phyloP scores from a whole-genome alignment of 768 basidiomycete genomes.

The Trametes coccinea region DNA sequence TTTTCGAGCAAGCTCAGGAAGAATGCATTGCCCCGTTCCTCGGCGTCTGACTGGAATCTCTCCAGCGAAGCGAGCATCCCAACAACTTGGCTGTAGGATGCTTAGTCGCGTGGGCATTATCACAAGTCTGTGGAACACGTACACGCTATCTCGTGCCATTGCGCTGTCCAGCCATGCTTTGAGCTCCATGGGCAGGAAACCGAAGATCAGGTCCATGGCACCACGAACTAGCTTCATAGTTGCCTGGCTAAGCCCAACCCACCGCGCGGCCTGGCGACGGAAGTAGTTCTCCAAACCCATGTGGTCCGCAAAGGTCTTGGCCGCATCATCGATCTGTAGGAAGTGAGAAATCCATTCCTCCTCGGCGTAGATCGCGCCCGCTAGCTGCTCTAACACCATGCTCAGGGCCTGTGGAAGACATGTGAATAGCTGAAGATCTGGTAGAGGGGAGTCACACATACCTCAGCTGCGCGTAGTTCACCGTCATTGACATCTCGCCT shows the following conservation, averaged over 20 bases:
- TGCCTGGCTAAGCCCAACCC: conserved; percentile 61
- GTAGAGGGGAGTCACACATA: conserved; percentile 30
- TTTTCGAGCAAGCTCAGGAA: conserved; percentile 72
- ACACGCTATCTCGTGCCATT: conserved; percentile 77
- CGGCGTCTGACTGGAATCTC: conserved; percentile 71
- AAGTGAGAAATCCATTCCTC: conserved; percentile 90
- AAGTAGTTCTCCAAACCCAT: conserved; percentile 94
- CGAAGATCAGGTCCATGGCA: conserved; percentile 94
- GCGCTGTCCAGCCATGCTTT: conserved; percentile 84
- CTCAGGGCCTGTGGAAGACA: conserved; percentile 60
- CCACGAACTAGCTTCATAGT: conserved; percentile 82
- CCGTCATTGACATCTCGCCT: conserved; percentile 59
- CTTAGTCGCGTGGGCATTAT: not conserved
- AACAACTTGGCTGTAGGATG: conserved; percentile 67
- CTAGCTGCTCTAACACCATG: conserved; percentile 73
- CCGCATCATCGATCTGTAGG: conserved; percentile 85
- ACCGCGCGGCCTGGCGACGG: conserved; percentile 82
- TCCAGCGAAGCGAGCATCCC: conserved; percentile 82
- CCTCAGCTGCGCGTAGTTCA: conserved; percentile 72
- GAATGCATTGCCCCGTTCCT: conserved; percentile 78
- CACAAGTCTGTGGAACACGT: conserved; percentile 30
- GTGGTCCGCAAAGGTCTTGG: conserved; percentile 93
- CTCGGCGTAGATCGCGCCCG: conserved; percentile 76
- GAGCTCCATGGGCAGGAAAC: conserved; percentile 82
- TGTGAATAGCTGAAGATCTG: not conserved